A percentile compares a stretch with the other conserved stretches of the same genome.
phyloP scores from a whole-genome alignment of 257 asterid species.

The Fraxinus cuspidata region DNA sequence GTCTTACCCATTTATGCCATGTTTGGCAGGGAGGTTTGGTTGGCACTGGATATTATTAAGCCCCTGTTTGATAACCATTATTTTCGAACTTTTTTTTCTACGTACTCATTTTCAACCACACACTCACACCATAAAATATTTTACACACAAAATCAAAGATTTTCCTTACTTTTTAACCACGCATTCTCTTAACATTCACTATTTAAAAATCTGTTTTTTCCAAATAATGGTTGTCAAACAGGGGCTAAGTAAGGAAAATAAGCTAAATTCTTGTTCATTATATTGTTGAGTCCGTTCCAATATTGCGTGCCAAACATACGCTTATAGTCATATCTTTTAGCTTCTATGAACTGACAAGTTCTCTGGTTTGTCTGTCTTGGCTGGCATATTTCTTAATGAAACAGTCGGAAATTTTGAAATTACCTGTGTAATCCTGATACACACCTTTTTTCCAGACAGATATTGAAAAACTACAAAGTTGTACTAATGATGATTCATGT shows the following conservation, averaged over 20 bases:
- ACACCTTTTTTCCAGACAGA: constrained; percentile 53
- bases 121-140: too few species aligned
- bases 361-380: not conserved
- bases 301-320: not conserved
- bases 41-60: not conserved
- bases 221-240: too few species aligned
- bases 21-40: not conserved
- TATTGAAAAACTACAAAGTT: constrained; percentile 52
- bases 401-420: constrained; percentile 2
- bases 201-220: too few species aligned
- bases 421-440: constrained; percentile 12
- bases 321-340: not conserved
- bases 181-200: too few species aligned
- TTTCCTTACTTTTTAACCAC: too few species aligned
- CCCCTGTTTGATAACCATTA: too few species aligned
- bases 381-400: not conserved
- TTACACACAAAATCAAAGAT: too few species aligned
- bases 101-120: too few species aligned
- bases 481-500: constrained; percentile 68
- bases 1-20: not conserved
- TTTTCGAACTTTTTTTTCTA: too few species aligned
- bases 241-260: not conserved
- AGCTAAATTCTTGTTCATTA: not conserved
- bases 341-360: not conserved
- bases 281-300: not conserved